A percentile compares a stretch with the other conserved stretches of the same genome.
These are phyloP conservation scores for Candida tibetensis DNA, from an alignment of 805 yeast genomes.

Conservation along the genomic window DNA sequence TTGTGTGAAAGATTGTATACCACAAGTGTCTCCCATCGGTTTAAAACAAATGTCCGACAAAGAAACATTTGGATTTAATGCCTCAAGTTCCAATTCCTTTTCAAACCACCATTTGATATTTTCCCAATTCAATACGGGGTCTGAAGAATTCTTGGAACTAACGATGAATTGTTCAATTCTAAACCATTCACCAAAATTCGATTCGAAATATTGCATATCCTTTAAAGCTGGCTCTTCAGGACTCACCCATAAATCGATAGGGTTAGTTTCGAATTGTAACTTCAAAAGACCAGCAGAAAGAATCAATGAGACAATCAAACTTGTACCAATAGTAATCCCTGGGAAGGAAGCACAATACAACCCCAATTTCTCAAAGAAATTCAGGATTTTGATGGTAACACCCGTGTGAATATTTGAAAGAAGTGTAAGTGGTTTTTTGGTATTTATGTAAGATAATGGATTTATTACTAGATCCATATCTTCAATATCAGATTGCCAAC, in stretches of 20 bases:
- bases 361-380: constrained; percentile 50
- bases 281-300: constrained; percentile 19
- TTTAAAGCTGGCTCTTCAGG: constrained; percentile 65
- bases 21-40: constrained; percentile 78
- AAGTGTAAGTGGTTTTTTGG: background rate
- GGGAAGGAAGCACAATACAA: constrained; percentile 63
- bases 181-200: constrained; percentile 87
- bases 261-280: constrained; percentile 65
- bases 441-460: background rate
- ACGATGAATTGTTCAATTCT: constrained; percentile 82
- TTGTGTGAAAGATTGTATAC: constrained; percentile 83
- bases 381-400: constrained; percentile 12
- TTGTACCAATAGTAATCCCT: constrained; percentile 20
- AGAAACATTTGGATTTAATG: constrained; percentile 20
- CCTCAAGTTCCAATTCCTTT: constrained; percentile 55
- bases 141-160: constrained; percentile 52
- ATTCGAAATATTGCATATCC: constrained; percentile 70
- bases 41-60: constrained; percentile 77
- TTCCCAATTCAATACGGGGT: constrained; percentile 61
- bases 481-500: constrained; percentile 1
- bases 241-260: constrained; percentile 88
- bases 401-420: constrained; percentile 8
- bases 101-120: constrained; percentile 85
- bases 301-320: constrained; percentile 35
- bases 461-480: background rate